phyloP scores from a whole-genome alignment of 2,329 filamentous ascomycete species.

The Claviceps spartinae region DNA sequence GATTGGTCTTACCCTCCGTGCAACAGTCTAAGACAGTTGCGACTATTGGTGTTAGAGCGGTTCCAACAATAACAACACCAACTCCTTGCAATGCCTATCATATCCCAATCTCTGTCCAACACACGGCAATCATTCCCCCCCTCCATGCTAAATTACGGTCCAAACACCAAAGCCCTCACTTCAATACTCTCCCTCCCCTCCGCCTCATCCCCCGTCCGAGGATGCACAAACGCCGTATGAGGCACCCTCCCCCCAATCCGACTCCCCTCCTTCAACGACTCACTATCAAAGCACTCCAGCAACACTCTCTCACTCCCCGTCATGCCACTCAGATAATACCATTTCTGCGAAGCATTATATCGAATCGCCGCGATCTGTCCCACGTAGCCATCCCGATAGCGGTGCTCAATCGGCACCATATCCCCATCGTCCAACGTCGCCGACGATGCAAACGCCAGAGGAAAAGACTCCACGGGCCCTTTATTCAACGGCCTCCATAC shows the following conservation, averaged over 20 bases:
- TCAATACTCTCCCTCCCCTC: constrained; percentile 48
- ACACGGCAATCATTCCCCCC: too few relatives aligned
- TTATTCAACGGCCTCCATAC: constrained; percentile 37
- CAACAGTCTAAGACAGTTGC: too few relatives aligned
- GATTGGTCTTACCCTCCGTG: too few relatives aligned
- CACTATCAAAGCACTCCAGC: constrained; percentile 49
- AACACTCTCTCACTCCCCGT: constrained; percentile 39
- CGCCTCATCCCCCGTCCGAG: constrained; percentile 20
- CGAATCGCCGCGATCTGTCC: constrained; percentile 36
- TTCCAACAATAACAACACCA: too few relatives aligned
- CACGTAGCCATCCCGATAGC: constrained; percentile 32
- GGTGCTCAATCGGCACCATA: constrained; percentile 32
- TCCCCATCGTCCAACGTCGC: constrained; percentile 34
- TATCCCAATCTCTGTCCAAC: too few relatives aligned
- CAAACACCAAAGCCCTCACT: constrained; percentile 38
- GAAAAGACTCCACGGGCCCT: constrained; percentile 33
- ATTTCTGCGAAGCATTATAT: constrained; percentile 29
- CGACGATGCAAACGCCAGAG: constrained; percentile 39
- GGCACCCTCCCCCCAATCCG: constrained; percentile 32
- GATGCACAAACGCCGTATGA: constrained; percentile 41
- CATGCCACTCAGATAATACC: constrained; percentile 40
- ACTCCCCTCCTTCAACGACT: constrained; percentile 31
- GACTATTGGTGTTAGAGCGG: too few relatives aligned
- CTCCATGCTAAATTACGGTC: background rate
- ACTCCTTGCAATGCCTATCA: too few relatives aligned